These are phyloP conservation scores for Lasiodiplodia citricola DNA, from an alignment of 2,329 filamentous ascomycete species.

Conservation along the genomic window DNA sequence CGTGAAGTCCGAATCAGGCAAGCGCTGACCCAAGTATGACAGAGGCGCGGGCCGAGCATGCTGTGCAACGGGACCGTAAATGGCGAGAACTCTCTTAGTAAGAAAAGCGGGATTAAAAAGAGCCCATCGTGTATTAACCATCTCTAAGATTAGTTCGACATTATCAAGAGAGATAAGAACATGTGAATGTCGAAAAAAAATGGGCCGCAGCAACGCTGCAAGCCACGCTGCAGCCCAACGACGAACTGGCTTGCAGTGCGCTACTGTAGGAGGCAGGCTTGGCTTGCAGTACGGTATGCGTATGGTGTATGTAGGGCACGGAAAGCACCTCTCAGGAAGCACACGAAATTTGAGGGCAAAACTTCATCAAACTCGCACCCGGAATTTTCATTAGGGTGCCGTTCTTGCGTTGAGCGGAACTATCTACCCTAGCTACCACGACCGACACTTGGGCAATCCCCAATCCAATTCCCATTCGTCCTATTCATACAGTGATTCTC, in stretches of 20 bases:
- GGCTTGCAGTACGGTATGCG: neutral
- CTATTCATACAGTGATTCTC: constrained; percentile 13
- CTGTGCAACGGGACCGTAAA: too few species aligned
- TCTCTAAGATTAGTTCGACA: neutral
- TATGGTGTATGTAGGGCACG: too few species aligned
- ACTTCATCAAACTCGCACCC: too few species aligned
- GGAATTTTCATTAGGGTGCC: neutral
- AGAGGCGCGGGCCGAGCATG: too few species aligned
- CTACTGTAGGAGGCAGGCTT: neutral
- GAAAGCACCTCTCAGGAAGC: too few species aligned
- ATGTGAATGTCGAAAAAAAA: neutral
- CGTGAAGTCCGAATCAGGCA: too few species aligned
- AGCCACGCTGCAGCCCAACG: neutral
- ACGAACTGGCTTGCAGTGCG: neutral
- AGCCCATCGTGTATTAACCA: neutral
- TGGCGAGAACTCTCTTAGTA: neutral
- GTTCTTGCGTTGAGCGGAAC: neutral
- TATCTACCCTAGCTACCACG: neutral
- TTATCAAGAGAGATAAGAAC: neutral
- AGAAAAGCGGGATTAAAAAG: neutral
- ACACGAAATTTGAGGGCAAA: too few species aligned
- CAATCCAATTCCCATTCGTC: neutral
- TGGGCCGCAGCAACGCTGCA: neutral
- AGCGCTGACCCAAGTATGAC: too few species aligned
- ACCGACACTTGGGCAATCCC: neutral